These are phyloP conservation scores for Trichoderma virens DNA, from an alignment of 495 filamentous ascomycete genomes.

Conservation along the genomic window DNA sequence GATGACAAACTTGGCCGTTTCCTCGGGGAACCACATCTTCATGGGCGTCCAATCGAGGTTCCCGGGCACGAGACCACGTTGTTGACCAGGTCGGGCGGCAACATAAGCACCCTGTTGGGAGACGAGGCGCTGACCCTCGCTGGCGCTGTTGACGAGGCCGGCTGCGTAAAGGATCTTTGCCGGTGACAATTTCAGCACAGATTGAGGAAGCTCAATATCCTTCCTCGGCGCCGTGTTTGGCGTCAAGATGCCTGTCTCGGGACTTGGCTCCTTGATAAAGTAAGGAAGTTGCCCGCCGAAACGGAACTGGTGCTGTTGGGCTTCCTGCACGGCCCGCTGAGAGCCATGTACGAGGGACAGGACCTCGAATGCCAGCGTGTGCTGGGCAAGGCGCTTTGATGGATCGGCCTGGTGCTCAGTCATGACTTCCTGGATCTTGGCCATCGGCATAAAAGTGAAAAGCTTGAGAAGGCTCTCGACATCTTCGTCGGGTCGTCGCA, in stretches of 20 bases:
- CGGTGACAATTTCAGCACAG: conserved; percentile 54
- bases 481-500: conserved; percentile 72
- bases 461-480: conserved; percentile 76
- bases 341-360: conserved; percentile 69
- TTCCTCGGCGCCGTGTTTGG: conserved; percentile 40
- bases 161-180: conserved; percentile 57
- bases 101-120: conserved; percentile 54
- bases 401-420: conserved; percentile 56
- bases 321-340: conserved; percentile 46
- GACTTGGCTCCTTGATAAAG: conserved; percentile 12
- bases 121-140: conserved; percentile 60
- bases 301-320: conserved; percentile 50
- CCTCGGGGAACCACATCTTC: conserved; percentile 47
- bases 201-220: conserved; percentile 58
- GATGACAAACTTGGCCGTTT: conserved; percentile 55
- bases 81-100: conserved; percentile 46
- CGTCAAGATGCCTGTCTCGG: conserved; percentile 28
- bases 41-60: conserved; percentile 55
- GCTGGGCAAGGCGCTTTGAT: conserved; percentile 68
- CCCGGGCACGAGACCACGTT: conserved; percentile 44
- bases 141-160: conserved; percentile 55
- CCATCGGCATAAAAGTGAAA: conserved; percentile 78
- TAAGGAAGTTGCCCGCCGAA: conserved; percentile 22
- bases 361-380: conserved; percentile 71
- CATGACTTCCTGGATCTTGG: conserved; percentile 57